A percentile compares a stretch with the other conserved stretches of the same genome.
Evolutionary conservation across 352 stramenopile genomes (phyloP).

Genomic region (Globisporangium spinosum): DNA sequence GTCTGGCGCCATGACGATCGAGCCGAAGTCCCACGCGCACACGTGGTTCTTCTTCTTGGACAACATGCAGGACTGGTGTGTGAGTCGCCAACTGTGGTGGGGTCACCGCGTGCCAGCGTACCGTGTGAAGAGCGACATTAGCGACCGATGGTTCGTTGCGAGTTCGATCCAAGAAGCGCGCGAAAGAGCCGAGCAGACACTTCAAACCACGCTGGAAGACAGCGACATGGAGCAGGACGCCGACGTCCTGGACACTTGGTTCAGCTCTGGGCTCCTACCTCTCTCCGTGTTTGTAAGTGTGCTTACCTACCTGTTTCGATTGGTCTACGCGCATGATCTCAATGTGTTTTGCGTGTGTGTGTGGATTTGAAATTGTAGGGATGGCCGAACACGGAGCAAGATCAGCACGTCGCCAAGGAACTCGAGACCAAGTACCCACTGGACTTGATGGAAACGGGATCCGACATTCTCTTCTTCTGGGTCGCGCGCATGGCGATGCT

Average conservation of each 20-base stretch:
- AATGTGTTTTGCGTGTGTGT: conserved; percentile 36
- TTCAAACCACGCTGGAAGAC: conserved; percentile 68
- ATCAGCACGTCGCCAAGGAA: conserved; percentile 24
- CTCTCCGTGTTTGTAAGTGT: conserved; percentile 62
- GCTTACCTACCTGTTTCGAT: neutral
- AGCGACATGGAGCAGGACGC: conserved; percentile 94
- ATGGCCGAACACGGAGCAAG: conserved; percentile 90
- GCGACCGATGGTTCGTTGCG: conserved; percentile 94
- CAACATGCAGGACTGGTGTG: conserved; percentile 99
- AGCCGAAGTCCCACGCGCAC: conserved; percentile 90
- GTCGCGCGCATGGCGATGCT: conserved; percentile 99
- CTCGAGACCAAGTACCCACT: conserved; percentile 51
- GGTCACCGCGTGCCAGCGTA: conserved; percentile 99
- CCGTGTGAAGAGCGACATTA: conserved; percentile 52
- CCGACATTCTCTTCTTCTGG: conserved; percentile 99
- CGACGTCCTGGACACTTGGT: conserved; percentile 99
- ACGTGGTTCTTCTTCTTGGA: conserved; percentile 99
- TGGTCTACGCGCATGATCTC: too few relatives aligned
- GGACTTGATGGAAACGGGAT: conserved; percentile 87
- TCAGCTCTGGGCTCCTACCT: conserved; percentile 97
- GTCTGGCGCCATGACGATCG: conserved; percentile 92
- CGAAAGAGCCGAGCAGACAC: conserved; percentile 78
- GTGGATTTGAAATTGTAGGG: conserved; percentile 40
- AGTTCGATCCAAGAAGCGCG: conserved; percentile 89
- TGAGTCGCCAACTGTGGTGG: conserved; percentile 99